A percentile compares a stretch with the other conserved stretches of the same genome.
Conservation (phyloP, 768 basidiomycete genomes). For the Collybia sp. region DNA sequence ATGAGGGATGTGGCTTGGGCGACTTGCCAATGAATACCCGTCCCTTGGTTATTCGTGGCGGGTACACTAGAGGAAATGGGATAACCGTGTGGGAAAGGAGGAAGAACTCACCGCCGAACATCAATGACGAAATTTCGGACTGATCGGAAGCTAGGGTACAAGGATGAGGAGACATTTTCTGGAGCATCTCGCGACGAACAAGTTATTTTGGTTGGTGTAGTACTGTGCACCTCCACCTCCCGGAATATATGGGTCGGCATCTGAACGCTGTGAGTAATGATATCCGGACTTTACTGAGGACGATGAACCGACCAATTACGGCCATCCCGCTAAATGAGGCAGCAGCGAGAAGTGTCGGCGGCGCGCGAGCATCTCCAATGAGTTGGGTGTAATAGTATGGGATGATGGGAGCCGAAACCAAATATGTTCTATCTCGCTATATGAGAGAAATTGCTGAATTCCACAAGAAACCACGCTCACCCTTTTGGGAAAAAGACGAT, state of each 20-base stretch:
- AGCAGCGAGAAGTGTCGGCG: constrained; percentile 63
- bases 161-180: not conserved
- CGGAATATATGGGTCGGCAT: constrained; percentile 71
- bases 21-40: constrained; percentile 82
- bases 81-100: not conserved
- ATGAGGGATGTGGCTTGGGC: constrained; percentile 69
- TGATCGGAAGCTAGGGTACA: constrained; percentile 50
- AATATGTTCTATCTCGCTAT: constrained; percentile 46
- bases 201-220: constrained; percentile 63
- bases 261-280: constrained; percentile 22
- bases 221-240: constrained; percentile 58
- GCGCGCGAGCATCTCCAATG: constrained; percentile 67
- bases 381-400: constrained; percentile 77
- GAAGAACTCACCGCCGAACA: constrained; percentile 33
- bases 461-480: constrained; percentile 26
- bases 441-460: not conserved
- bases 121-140: constrained; percentile 76
- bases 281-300: not conserved
- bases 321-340: constrained; percentile 63
- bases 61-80: constrained; percentile 33
- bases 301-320: constrained; percentile 58
- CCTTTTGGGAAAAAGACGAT: constrained; percentile 76
- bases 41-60: constrained; percentile 46
- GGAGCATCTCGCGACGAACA: constrained; percentile 33
- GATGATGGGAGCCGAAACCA: constrained; percentile 62